A percentile compares a stretch with the other conserved stretches of the same genome.
Evolutionary conservation across 441 rosid species (phyloP).

Genomic region (Hypseocharis bilobata): DNA sequence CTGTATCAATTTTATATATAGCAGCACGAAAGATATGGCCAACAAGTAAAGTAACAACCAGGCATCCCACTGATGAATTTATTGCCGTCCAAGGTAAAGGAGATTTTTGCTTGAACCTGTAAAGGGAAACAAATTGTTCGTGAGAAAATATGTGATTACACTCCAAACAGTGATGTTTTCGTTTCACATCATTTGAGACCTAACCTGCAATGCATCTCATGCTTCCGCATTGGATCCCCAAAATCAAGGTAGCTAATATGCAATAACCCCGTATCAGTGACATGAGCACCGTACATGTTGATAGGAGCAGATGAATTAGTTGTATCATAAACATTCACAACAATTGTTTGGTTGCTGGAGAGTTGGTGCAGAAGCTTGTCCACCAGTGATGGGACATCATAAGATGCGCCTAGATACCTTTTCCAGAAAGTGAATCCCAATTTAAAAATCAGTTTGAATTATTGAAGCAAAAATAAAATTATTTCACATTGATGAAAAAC

Average conservation of each 20-base stretch:
- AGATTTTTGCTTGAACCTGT: conserved; percentile 74
- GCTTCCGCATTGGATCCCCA: conserved; percentile 84
- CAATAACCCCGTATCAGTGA: conserved; percentile 51
- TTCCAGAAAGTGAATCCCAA: conserved; percentile 8
- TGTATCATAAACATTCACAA: conserved; percentile 84
- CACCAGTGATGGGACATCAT: conserved; percentile 91
- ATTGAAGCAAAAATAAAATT: conserved; percentile 1
- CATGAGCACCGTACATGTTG: conserved; percentile 76
- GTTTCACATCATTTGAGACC: conserved; percentile 14
- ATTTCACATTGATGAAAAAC: neutral
- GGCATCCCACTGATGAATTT: conserved; percentile 45
- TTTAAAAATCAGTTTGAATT: conserved; percentile 13
- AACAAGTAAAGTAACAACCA: conserved; percentile 64
- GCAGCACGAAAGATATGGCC: conserved; percentile 74
- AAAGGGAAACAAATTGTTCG: conserved; percentile 11
- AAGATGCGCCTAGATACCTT: conserved; percentile 90
- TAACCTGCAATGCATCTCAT: conserved; percentile 97
- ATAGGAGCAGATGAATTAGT: conserved; percentile 59
- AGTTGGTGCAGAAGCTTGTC: conserved; percentile 92
- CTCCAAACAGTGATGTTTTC: conserved; percentile 6
- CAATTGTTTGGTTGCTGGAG: conserved; percentile 81
- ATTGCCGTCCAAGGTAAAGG: conserved; percentile 74
- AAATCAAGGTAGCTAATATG: conserved; percentile 64
- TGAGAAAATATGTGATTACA: conserved; percentile 19
- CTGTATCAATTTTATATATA: conserved; percentile 58